Base-by-base conservation (phyloP, 331 rosid genomes). In the Malus hybrid region DNA sequence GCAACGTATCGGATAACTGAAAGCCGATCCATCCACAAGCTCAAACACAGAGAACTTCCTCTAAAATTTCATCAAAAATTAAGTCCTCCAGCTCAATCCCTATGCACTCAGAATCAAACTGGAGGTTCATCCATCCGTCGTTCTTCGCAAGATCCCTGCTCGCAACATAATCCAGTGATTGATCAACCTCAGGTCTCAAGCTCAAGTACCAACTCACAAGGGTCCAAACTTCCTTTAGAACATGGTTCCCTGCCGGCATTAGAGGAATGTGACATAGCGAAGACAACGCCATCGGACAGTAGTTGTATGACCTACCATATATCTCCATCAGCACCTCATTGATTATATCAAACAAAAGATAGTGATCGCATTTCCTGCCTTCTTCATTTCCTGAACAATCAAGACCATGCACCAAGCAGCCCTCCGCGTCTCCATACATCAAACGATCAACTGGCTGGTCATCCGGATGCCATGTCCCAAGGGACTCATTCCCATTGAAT, bases 71-170 rank as follows among this genome's bases (percentile, higher is more conserved):
- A 67, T 90, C 83, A 75, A 93, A 86, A 86, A 90, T 89, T 79
- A 87, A 48, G 79, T 93, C 93, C 75, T 93, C 94, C 12, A 90
- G 48, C 86, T 86, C 94, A 82, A 88, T 84, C 57, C 88, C 98
- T 72, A 87, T 90, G 73, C 93, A 87, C 76, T 88, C 98, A 33
- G 87, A 80, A 53, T 93, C 93, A 84, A 88, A 93, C 34, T 88
- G 96, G 3, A 93, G 93, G 79, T 93, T 86, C 96, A 89, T 87
- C 96, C 96, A 90, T 16, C 94, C 91, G 80, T 89, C 89, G 63
- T 68, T 63, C 78, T 74, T 90, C 48, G 85, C 88, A 44, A 93
- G 66, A 79, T 93, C 98, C 66, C 44, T 75, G 24, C 83, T 84
- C 81, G 87, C 89, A 71, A 80, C 81, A 69, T 80, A 75, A 80